Base-by-base conservation (phyloP, 2,329 filamentous ascomycete genomes). In the Nannizziopsis barbatae region DNA sequence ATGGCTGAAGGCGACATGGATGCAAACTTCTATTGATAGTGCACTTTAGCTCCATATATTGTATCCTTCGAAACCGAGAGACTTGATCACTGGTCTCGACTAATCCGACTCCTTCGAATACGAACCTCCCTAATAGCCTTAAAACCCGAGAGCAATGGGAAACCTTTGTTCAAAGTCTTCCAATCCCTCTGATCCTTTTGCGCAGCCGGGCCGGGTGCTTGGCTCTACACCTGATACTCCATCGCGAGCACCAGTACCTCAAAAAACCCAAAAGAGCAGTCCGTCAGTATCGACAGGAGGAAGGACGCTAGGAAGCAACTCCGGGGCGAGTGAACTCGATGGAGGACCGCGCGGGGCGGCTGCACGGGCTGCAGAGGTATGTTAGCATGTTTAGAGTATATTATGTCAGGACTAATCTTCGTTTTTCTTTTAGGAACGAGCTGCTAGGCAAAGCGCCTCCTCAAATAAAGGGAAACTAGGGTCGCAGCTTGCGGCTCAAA, bases 291-390 rank as follows among this genome's bases (percentile, higher is more conserved):
- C 50, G 9, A 56, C 40, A 73, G 0, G 77, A 71, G 68, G 68
- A 7, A 74, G 84, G 53, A 83, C 81, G 2, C 66, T 92, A 37
- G 85, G 84, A 15, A 75, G 75, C 38, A 60, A 62, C n/a, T 60
- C 61, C 11, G 52, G 62, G 35, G 36, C 56, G 7, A 55, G 57
- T 18, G 62, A 56, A 52, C 52, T 57, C 56, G 30, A 66, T 2
- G 71, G 71, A 15, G 81, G 89, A 62, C 82, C 86, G 31, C 75
- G 82, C 50, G 74, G 72, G 48, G 84, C 80, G 52, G 89, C 89
- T 3, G 87, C 86, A 0, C 77, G 79, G 55, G 89, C 88, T 45
- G 89, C 89, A 52, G 85, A 93, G 81, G 88, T 93, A 65, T 62
- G 79, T 70, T 55, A 18, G 11, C 17, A 32, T 38, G 2, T 27